These are phyloP conservation scores for Pseudisothecium myosuroides DNA, from an alignment of 225 moss, liverwort and hornwort species.

Conservation along the genomic window DNA sequence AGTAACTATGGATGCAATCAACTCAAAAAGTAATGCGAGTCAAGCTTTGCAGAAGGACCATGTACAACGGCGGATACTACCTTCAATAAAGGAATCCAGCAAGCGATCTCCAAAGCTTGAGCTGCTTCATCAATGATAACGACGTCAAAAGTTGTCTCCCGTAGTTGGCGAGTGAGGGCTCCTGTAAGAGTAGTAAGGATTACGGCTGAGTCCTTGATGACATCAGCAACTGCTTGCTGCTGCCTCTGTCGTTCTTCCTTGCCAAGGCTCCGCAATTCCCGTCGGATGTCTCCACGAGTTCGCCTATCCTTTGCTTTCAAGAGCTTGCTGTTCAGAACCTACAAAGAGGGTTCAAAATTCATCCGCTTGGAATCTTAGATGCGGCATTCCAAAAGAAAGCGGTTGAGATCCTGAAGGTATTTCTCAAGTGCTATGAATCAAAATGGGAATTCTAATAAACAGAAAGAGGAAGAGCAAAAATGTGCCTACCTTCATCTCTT, in stretches of 20 bases:
- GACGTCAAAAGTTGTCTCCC: conserved; percentile 79
- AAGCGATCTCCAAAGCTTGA: conserved; percentile 96
- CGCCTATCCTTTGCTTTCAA: conserved; percentile 81
- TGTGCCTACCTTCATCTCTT: conserved; percentile 81
- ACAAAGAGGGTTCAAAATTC: background rate
- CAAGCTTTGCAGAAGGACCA: background rate
- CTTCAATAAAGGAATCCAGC: conserved; percentile 97
- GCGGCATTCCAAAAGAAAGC: background rate
- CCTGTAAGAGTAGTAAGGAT: conserved; percentile 90
- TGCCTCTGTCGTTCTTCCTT: conserved; percentile 87
- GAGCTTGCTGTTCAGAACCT: conserved; percentile 81
- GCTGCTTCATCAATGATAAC: conserved; percentile 97
- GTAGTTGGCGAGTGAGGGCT: conserved; percentile 78
- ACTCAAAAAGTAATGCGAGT: background rate
- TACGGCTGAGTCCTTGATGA: conserved; percentile 73
- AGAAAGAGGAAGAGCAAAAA: background rate
- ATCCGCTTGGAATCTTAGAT: background rate
- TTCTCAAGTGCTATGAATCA: background rate
- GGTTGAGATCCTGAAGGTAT: background rate
- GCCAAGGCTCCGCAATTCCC: conserved; percentile 61
- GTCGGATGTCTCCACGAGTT: conserved; percentile 64
- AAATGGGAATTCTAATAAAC: background rate
- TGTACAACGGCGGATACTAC: conserved; percentile 1
- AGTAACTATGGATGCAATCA: background rate
- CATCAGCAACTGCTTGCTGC: conserved; percentile 87